Evolutionary conservation across 805 yeast genomes (phyloP).

Genomic region (Myxozyma geophila): DNA sequence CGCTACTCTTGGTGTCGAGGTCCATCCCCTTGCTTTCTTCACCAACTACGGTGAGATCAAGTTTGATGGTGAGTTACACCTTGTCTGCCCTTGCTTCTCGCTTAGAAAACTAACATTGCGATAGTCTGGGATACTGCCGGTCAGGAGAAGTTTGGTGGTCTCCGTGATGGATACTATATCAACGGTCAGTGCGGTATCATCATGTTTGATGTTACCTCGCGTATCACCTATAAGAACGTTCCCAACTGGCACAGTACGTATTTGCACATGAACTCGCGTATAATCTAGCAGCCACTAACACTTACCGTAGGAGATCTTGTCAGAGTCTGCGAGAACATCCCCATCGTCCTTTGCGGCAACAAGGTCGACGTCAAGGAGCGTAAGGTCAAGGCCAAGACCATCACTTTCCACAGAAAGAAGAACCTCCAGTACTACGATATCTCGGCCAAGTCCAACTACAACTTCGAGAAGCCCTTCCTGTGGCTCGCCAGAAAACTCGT

Average conservation of each 20-base stretch:
- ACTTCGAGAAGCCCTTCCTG: constrained; percentile 99
- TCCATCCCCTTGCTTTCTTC: constrained; percentile 96
- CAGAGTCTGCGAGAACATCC: constrained; percentile 99
- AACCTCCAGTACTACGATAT: constrained; percentile 99
- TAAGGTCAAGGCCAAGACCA: constrained; percentile 99
- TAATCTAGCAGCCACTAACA: not conserved
- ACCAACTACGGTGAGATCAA: constrained; percentile 98
- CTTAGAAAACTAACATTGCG: not conserved
- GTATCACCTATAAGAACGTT: constrained; percentile 99
- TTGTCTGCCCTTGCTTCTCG: not conserved
- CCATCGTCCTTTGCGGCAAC: constrained; percentile 98
- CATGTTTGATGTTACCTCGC: constrained; percentile 99
- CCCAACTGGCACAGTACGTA: constrained; percentile 97
- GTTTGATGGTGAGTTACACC: constrained; percentile 61
- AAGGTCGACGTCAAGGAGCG: constrained; percentile 99
- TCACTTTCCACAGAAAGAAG: constrained; percentile 99
- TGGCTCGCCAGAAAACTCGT: constrained; percentile 99
- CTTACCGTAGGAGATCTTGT: constrained; percentile 66
- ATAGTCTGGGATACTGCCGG: constrained; percentile 99
- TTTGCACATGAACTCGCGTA: not conserved
- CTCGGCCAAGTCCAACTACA: constrained; percentile 99
- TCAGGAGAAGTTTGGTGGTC: constrained; percentile 99
- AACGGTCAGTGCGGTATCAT: constrained; percentile 99
- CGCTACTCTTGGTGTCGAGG: constrained; percentile 99
- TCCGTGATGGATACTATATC: constrained; percentile 99